Conservation (phyloP, 2,329 filamentous ascomycete species). For the Calonectria leucothoes region DNA sequence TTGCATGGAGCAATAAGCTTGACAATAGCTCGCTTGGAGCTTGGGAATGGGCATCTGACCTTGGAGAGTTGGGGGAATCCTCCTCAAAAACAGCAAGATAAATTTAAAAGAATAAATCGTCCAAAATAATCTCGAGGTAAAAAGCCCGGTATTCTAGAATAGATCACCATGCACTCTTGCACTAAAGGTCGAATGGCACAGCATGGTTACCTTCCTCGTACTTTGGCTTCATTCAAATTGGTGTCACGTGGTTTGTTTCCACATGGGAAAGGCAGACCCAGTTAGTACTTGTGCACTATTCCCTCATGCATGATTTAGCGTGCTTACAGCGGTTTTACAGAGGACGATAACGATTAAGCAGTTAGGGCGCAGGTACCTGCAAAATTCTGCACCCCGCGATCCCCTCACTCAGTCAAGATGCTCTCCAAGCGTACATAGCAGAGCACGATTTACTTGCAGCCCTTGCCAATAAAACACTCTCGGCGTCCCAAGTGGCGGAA, state of each 20-base stretch:
- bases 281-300: constrained; percentile 1
- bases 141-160: too few relatives aligned
- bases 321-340: background rate
- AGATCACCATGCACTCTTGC: background rate
- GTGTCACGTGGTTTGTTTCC: constrained; percentile 8
- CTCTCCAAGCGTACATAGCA: background rate
- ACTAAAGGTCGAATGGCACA: background rate
- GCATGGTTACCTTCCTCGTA: too few relatives aligned
- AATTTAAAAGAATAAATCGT: background rate
- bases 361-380: constrained; percentile 30
- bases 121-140: too few relatives aligned
- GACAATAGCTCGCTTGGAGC: background rate
- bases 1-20: background rate
- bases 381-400: constrained; percentile 37
- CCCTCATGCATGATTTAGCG: background rate
- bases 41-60: background rate
- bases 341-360: background rate
- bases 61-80: background rate
- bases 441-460: background rate
- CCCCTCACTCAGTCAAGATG: constrained; percentile 29
- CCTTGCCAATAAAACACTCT: background rate
- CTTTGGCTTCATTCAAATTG: background rate
- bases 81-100: background rate
- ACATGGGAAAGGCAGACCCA: background rate
- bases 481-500: background rate